Evolutionary conservation across 2,329 filamentous ascomycete genomes (phyloP).

Genomic region (Xylaria hypoxylon): DNA sequence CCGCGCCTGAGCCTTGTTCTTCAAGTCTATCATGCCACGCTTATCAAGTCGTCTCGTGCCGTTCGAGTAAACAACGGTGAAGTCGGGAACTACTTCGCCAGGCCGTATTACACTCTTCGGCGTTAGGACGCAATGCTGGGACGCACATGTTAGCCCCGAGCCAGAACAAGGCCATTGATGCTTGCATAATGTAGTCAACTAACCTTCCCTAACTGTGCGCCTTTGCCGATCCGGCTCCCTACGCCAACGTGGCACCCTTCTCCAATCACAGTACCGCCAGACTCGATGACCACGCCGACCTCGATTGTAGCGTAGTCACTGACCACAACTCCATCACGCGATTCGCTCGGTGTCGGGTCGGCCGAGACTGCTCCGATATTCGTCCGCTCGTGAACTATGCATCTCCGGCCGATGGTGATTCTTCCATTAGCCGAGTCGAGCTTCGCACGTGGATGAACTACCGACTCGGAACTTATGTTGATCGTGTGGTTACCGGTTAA

Average conservation of each 20-base stretch:
- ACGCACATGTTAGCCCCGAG: slow-evolving; percentile 12
- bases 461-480: slow-evolving; percentile 78
- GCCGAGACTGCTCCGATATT: slow-evolving; percentile 62
- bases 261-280: slow-evolving; percentile 70
- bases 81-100: slow-evolving; percentile 71
- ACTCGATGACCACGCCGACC: slow-evolving; percentile 69
- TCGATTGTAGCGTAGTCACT: slow-evolving; percentile 73
- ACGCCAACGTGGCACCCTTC: slow-evolving; percentile 71
- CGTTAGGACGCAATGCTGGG: slow-evolving; percentile 77
- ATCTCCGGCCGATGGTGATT: slow-evolving; percentile 82
- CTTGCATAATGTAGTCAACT: slow-evolving; percentile 4
- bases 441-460: slow-evolving; percentile 87
- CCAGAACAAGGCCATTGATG: background rate
- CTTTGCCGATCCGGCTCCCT: slow-evolving; percentile 68
- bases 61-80: slow-evolving; percentile 76
- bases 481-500: slow-evolving; percentile 81
- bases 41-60: slow-evolving; percentile 69
- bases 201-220: slow-evolving; percentile 73
- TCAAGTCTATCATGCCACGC: slow-evolving; percentile 71
- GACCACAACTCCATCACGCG: slow-evolving; percentile 64
- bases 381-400: slow-evolving; percentile 80
- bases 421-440: slow-evolving; percentile 83
- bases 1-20: slow-evolving; percentile 72
- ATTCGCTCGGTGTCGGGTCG: slow-evolving; percentile 48
- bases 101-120: slow-evolving; percentile 70